These are phyloP conservation scores for Globisporangium rhizosaccharum DNA, from an alignment of 352 stramenopile genomes.

Conservation along the genomic window DNA sequence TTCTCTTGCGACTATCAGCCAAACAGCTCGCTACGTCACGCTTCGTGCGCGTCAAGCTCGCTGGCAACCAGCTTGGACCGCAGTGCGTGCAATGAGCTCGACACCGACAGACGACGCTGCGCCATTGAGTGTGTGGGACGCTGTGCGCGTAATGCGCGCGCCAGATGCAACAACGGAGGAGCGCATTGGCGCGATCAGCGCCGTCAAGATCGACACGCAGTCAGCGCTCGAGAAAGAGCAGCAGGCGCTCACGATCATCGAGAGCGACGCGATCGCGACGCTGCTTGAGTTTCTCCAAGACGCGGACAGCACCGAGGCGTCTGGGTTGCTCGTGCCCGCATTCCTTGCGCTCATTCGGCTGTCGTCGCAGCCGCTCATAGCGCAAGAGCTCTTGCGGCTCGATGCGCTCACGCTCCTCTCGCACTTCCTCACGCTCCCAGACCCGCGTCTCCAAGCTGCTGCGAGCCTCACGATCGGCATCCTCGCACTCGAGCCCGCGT, in stretches of 20 bases:
- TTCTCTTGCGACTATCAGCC: neutral
- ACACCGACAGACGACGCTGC: neutral
- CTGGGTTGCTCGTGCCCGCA: constrained; percentile 49
- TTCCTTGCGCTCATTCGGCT: constrained; percentile 66
- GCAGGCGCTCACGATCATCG: constrained; percentile 48
- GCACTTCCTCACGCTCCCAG: constrained; percentile 35
- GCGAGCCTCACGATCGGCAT: constrained; percentile 61
- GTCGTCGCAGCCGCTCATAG: constrained; percentile 40
- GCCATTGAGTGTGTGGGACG: constrained; percentile 14
- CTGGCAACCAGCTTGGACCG: neutral
- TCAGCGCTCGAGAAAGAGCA: constrained; percentile 24
- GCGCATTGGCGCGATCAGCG: constrained; percentile 31
- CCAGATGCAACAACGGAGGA: constrained; percentile 27
- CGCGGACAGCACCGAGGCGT: constrained; percentile 36
- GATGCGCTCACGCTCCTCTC: constrained; percentile 29
- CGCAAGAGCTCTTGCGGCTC: constrained; percentile 55
- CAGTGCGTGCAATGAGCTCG: constrained; percentile 1
- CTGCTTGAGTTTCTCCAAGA: constrained; percentile 48
- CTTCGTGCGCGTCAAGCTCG: neutral
- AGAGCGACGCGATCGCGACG: constrained; percentile 39
- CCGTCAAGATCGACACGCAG: constrained; percentile 22
- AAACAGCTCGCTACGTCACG: neutral
- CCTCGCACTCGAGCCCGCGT: constrained; percentile 40
- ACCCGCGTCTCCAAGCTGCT: constrained; percentile 56
- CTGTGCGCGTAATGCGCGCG: constrained; percentile 27